Evolutionary conservation across 2,329 filamentous ascomycete genomes (phyloP), one percentile per base, ranked within the genome.

Genomic region (Aspergillus japonicus): DNA sequence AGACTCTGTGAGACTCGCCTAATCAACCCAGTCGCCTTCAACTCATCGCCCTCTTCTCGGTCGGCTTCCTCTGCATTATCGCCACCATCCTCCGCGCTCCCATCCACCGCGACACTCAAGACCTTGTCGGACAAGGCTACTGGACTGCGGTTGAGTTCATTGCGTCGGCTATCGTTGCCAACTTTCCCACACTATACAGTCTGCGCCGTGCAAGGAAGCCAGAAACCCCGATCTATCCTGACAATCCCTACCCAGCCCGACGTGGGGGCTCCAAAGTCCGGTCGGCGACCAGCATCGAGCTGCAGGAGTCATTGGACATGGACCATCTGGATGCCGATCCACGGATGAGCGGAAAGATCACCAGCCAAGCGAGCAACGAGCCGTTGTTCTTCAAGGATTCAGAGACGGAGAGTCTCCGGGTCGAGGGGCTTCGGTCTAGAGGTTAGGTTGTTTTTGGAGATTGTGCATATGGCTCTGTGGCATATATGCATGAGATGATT

Each of bases 171-270:
- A 42, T 64, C 3, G 62, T 56, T 8, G 62, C 62, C 14, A 62
- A 64, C 31, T 24, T 62, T 4, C 59, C 62, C 2, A 64, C 59
- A 0, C 39, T 64, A 16, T 62, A 54, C 14, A 64, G 57, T n/a
- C 47, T 64, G 4, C 54, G 62, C 19, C 50, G 47, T 4, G 39
- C 35, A 2, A 23, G 26, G 6, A 21, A 23, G 16, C 42, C 42
- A 2, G 53, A 47, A 2, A 26, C 56, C 16, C 35, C 26, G 1
- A 47, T 55, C 2, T 26, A 50, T 2, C 35, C 49, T 10, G 35
- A 44, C 2, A 47, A 31, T 3, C n/a, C 21, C 14, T 26, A 29
- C 7, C 42, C 33, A 1, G 35, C 16, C 12, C 39, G 39, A 5
- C 6, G 12, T 8, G 14, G 16, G 39, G 39, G 39, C 16, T 19